Base-by-base conservation (phyloP, 2,329 filamentous ascomycete genomes). In the Xylogone sp. region DNA sequence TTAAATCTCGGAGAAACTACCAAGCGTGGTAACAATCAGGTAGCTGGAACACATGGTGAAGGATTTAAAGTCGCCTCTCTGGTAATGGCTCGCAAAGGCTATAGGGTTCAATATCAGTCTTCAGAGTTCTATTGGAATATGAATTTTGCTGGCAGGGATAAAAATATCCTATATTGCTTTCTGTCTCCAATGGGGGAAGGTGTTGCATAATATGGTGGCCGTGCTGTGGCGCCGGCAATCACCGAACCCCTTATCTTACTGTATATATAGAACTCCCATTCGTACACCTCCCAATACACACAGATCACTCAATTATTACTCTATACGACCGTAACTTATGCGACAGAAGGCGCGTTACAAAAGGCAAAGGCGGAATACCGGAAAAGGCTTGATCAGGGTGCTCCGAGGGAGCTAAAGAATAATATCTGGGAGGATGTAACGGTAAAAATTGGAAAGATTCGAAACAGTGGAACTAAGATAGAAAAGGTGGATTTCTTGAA, bases 31-130 rank as follows among this genome's bases (percentile, higher is more conserved):
- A 50, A 55, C 1, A 16, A 45, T 2, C 13, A 53, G n/a, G 4
- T 52, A 19, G 59, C 64, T 3, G 64, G 64, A 9, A 53, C 42
- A 7, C 59, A 66, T 43, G 64, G 64, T 2, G 62, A 67, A 50
- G 61, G 60, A 2, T 61, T 63, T 49, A 67, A 67, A 45, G 22
- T 64, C 20, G 63, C 56, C 13, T 55, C 63, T 2, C 50, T 65
- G 1, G 53, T 64, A 0, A 60, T 67, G 59, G 46, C 56, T n/a
- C 55, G 62, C 0, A 42, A 56, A 21, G 52, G 54, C 4, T 54
- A 63, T 34, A 48, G 45, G 2, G 54, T 62, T 3, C 54, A 34
- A 10, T 59, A 59, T 34, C 53, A 56, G 46, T 43, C 56, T 19
- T 52, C 54, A 8, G 55, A 50, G 3, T 61, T 34, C 29, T 53